Percentiles rank a stretch among this genome's conserved stretches.
Evolutionary conservation across 75 land plant genomes (phyloP).

Genomic region (Ceratopteris richardii): DNA sequence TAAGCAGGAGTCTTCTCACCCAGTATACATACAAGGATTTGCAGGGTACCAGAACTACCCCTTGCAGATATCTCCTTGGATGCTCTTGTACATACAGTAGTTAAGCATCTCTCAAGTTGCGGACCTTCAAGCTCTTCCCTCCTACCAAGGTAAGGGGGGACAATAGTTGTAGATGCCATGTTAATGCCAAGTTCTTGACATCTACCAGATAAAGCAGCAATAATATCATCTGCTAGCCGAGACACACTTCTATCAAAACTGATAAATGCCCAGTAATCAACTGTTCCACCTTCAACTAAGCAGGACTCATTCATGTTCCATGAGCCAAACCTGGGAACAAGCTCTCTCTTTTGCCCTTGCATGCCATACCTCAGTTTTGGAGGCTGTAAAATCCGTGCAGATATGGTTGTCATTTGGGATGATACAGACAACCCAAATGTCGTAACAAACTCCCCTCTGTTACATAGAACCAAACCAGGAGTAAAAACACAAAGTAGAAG

Average conservation of each 20-base stretch:
- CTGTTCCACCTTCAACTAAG: conserved; percentile 44
- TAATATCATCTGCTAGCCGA: conserved; percentile 41
- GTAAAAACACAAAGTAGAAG: too few species aligned
- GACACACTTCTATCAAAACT: conserved; percentile 58
- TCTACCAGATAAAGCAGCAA: conserved; percentile 34
- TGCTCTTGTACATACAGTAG: neutral
- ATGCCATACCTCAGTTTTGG: conserved; percentile 71
- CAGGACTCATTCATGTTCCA: conserved; percentile 69
- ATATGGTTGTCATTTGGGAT: conserved; percentile 49
- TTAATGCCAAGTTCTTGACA: conserved; percentile 55
- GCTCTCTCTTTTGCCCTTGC: conserved; percentile 34
- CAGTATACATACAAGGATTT: conserved; percentile 65
- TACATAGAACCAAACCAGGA: too few species aligned
- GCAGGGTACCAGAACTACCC: conserved; percentile 20
- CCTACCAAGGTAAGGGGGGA: conserved; percentile 35
- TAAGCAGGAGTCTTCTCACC: conserved; percentile 63
- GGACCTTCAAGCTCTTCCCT: conserved; percentile 47
- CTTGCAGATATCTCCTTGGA: neutral
- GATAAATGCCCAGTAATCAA: conserved; percentile 62
- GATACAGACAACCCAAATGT: conserved; percentile 54
- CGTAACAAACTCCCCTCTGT: conserved; percentile 44
- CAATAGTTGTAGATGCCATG: conserved; percentile 29
- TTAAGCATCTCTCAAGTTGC: conserved; percentile 22
- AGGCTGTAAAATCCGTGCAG: conserved; percentile 68
- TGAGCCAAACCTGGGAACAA: conserved; percentile 47